A percentile compares a stretch with the other conserved stretches of the same genome.
These are phyloP conservation scores for Malassezia arunalokei DNA, from an alignment of 1,284 basidiomycete species.

Conservation along the genomic window DNA sequence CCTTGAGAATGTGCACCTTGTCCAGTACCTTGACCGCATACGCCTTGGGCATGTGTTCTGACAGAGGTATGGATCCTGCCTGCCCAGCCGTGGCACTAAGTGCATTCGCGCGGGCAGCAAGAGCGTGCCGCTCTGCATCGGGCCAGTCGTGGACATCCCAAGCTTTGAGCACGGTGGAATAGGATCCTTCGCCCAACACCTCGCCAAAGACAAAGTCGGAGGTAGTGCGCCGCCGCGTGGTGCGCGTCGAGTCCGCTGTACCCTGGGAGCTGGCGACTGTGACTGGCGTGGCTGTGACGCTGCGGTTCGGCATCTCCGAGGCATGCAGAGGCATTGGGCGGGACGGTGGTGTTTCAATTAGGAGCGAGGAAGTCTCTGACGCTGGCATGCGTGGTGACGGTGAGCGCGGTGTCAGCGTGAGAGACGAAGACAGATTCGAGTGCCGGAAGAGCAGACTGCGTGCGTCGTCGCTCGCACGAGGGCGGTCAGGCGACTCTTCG, in stretches of 20 bases:
- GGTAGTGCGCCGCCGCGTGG: slow-evolving; percentile 18
- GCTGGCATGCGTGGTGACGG: slow-evolving; percentile 1
- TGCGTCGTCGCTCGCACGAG: neutral
- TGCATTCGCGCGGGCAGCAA: neutral
- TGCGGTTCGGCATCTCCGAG: no score
- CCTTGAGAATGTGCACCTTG: slow-evolving; percentile 45
- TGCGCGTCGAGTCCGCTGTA: neutral
- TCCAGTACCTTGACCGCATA: slow-evolving; percentile 45
- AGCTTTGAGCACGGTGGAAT: slow-evolving; percentile 42
- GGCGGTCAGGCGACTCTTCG: neutral
- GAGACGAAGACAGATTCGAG: neutral
- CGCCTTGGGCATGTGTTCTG: slow-evolving; percentile 8
- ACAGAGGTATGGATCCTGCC: neutral
- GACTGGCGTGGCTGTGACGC: no score
- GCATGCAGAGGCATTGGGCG: neutral
- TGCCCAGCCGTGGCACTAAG: slow-evolving; percentile 8
- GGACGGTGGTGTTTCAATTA: neutral
- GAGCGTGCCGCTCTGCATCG: neutral
- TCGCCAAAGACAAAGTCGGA: slow-evolving; percentile 44
- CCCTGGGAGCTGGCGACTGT: neutral
- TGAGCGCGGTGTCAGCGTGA: slow-evolving; percentile 7
- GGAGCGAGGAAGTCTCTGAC: neutral
- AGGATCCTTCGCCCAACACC: slow-evolving; percentile 42
- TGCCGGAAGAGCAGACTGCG: neutral
- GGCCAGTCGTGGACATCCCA: slow-evolving; percentile 33